Base-by-base conservation (phyloP, 352 stramenopile species). In the Phytophthora fragariae region DNA sequence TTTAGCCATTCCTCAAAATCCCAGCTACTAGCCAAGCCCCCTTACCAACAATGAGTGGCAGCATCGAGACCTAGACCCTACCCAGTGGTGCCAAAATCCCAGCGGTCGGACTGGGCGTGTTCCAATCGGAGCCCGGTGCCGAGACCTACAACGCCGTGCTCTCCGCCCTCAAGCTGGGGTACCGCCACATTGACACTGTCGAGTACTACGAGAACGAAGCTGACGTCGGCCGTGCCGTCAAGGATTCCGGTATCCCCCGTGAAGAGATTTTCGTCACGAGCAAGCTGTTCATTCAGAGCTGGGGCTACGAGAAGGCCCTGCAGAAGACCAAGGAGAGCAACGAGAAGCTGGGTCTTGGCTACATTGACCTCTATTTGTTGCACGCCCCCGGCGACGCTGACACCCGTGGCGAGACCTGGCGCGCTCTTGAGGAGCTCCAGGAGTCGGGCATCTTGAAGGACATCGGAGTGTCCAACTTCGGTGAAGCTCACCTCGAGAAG, bases 391-490 rank as follows among this genome's bases (percentile, higher is more conserved):
- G 86, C 70, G 86, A 77, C 12, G 72, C 29, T 31, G 70, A 33
- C 9, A 86, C 65, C 1, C 82, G 84, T 21, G 69, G 69, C 0
- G 85, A 90, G n/a, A 77, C 70, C 1, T 91, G 84, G 81, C 73
- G 73, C 5, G 85, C 82, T 46, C 74, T 94, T 1, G 82, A 91
- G 27, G 78, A 92, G 5, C 65, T 83, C 11, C 80, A 83, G 15
- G 27, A 68, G 2, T 57, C 82, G 24, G 92, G 93, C 0, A 70
- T 94, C 14, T 61, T 95, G 44, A 81, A 80, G 47, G 95, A 95
- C 57, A 95, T 97, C 65, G 93, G 94, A 41, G 91, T 98, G 33
- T 97, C 84, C 24, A 98, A 98, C 74, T 98, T 97, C 77, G 70
- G 84, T 5, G 68, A 92, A n/a, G 77, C 72, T 2, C 93, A 98